These are phyloP conservation scores for Haematococcus sp. DNA, from an alignment of 139 green algal genomes.

Conservation along the genomic window DNA sequence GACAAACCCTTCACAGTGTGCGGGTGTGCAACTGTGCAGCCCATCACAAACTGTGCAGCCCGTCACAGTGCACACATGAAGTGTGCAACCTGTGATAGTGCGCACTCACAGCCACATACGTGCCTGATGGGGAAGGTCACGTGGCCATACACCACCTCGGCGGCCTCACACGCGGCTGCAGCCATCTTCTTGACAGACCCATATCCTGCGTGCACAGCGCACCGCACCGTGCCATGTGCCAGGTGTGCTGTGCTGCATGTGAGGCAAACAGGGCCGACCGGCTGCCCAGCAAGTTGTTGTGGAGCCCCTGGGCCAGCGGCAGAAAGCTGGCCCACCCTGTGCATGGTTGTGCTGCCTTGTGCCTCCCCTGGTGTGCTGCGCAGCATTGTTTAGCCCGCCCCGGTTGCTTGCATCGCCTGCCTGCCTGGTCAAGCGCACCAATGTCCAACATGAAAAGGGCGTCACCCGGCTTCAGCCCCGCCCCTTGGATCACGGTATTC, in stretches of 20 bases:
- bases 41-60: too few relatives aligned
- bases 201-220: constrained; percentile 46
- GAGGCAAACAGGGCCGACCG: not conserved
- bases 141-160: constrained; percentile 40
- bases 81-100: too few relatives aligned
- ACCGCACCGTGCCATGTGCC: not conserved
- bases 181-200: constrained; percentile 72
- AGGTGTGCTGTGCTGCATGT: not conserved
- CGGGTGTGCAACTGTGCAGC: too few relatives aligned
- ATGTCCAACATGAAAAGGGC: constrained; percentile 53
- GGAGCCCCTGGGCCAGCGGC: too few relatives aligned
- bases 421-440: too few relatives aligned
- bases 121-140: constrained; percentile 49
- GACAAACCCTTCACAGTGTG: too few relatives aligned
- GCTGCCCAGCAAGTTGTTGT: not conserved
- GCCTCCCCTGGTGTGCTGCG: too few relatives aligned
- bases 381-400: not conserved
- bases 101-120: not conserved
- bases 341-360: too few relatives aligned
- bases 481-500: constrained; percentile 52
- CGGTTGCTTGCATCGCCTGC: too few relatives aligned
- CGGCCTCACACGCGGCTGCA: constrained; percentile 30
- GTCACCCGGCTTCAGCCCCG: constrained; percentile 29
- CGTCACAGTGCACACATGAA: too few relatives aligned
- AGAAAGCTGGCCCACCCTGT: too few relatives aligned